phyloP scores from a whole-genome alignment of 495 filamentous ascomycete genomes.

The Neurospora tetraspora region DNA sequence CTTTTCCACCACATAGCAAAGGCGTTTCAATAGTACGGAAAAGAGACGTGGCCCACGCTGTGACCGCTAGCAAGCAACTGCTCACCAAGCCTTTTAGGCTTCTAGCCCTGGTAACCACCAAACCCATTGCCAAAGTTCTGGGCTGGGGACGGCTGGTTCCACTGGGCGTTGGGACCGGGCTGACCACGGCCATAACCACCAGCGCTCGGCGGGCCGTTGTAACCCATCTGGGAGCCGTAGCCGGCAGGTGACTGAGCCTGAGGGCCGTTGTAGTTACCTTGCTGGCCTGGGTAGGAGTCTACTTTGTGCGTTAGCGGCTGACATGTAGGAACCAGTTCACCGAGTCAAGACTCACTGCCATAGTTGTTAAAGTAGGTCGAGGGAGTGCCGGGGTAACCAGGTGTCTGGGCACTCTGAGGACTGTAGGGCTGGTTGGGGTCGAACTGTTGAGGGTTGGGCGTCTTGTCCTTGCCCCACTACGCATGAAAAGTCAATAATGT shows the following conservation, averaged over 20 bases:
- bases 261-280: slow-evolving; percentile 40
- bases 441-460: slow-evolving; percentile 64
- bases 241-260: slow-evolving; percentile 50
- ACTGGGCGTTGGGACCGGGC: slow-evolving; percentile 60
- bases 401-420: slow-evolving; percentile 47
- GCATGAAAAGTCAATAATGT: slow-evolving; percentile 17
- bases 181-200: slow-evolving; percentile 79
- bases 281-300: slow-evolving; percentile 42
- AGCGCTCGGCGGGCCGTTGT: slow-evolving; percentile 56
- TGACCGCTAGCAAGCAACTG: neutral
- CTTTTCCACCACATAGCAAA: slow-evolving; percentile 2
- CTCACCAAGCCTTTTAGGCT: neutral
- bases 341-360: slow-evolving; percentile 47
- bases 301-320: slow-evolving; percentile 15
- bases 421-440: slow-evolving; percentile 75
- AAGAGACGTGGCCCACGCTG: slow-evolving; percentile 4
- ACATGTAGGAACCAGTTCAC: slow-evolving; percentile 2
- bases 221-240: slow-evolving; percentile 53
- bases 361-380: slow-evolving; percentile 93
- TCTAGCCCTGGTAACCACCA: slow-evolving; percentile 49
- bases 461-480: slow-evolving; percentile 98
- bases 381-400: slow-evolving; percentile 60
- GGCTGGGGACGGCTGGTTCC: slow-evolving; percentile 52
- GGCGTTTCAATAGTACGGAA: slow-evolving; percentile 1
- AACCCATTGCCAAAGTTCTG: slow-evolving; percentile 52